Percentiles rank a stretch among this genome's conserved stretches.
Conservation (phyloP, 2,329 filamentous ascomycete genomes). For the Penicillium sp. region DNA sequence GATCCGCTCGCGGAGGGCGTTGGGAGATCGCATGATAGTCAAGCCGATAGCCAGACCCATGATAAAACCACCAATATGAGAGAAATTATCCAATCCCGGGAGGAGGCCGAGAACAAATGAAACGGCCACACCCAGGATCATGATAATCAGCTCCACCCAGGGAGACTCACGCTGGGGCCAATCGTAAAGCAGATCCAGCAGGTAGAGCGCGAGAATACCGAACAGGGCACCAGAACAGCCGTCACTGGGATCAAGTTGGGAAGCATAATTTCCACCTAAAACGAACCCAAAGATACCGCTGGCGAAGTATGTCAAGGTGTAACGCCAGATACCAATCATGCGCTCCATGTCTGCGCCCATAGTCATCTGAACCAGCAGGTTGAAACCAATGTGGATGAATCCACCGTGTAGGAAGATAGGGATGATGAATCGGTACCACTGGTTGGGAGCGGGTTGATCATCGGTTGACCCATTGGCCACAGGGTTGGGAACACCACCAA, state of each 20-base stretch:
- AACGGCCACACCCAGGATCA: slow-evolving; percentile 80
- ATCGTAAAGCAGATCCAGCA: slow-evolving; percentile 89
- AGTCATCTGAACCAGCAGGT: slow-evolving; percentile 86
- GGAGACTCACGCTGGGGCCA: slow-evolving; percentile 80
- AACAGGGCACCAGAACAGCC: slow-evolving; percentile 91
- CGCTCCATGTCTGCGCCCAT: slow-evolving; percentile 91
- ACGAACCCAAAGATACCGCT: slow-evolving; percentile 96
- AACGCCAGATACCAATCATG: slow-evolving; percentile 83
- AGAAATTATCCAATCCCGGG: slow-evolving; percentile 94
- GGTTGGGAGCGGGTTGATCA: slow-evolving; percentile 70
- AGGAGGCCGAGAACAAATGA: slow-evolving; percentile 90
- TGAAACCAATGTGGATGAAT: slow-evolving; percentile 93
- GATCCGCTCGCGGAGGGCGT: slow-evolving; percentile 72
- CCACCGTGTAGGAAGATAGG: slow-evolving; percentile 96
- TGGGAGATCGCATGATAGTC: slow-evolving; percentile 84
- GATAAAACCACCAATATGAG: slow-evolving; percentile 92
- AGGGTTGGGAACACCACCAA: slow-evolving; percentile 72
- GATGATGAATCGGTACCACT: slow-evolving; percentile 95
- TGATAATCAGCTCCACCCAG: slow-evolving; percentile 81
- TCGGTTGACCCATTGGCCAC: slow-evolving; percentile 50
- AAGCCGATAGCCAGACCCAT: slow-evolving; percentile 88
- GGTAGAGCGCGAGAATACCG: slow-evolving; percentile 81
- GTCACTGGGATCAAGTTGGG: slow-evolving; percentile 75
- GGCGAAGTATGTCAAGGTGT: slow-evolving; percentile 84
- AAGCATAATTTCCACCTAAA: slow-evolving; percentile 89